Conservation (phyloP, 495 filamentous ascomycete species). For the Neurospora africana region DNA sequence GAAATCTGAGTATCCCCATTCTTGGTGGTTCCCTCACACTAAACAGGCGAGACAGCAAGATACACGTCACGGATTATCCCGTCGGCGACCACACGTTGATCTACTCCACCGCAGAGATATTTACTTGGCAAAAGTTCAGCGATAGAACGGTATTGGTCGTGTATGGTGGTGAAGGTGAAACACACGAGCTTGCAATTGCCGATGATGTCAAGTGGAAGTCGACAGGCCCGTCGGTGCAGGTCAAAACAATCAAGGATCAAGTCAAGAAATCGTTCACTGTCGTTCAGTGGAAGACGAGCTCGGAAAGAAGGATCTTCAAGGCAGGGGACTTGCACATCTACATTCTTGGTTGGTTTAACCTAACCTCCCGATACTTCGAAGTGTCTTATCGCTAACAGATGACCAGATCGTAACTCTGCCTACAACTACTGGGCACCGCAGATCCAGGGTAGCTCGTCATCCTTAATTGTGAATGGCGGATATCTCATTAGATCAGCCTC, state of each 20-base stretch:
- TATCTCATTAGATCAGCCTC: slow-evolving; percentile 63
- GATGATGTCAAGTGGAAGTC: slow-evolving; percentile 41
- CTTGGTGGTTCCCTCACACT: slow-evolving; percentile 51
- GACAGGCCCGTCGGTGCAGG: slow-evolving; percentile 11
- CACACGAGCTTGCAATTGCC: slow-evolving; percentile 55
- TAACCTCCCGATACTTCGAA: background rate
- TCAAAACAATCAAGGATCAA: background rate
- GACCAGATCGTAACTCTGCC: slow-evolving; percentile 52
- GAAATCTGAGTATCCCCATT: slow-evolving; percentile 52
- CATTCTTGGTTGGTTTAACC: slow-evolving; percentile 28
- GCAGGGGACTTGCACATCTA: slow-evolving; percentile 43
- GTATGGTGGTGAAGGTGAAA: slow-evolving; percentile 60
- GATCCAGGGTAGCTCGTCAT: slow-evolving; percentile 23
- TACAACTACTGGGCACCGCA: slow-evolving; percentile 68
- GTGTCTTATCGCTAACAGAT: background rate
- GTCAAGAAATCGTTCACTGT: background rate
- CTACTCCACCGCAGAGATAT: slow-evolving; percentile 69
- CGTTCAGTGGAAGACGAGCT: slow-evolving; percentile 5
- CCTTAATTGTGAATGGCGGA: slow-evolving; percentile 57
- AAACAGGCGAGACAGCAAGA: slow-evolving; percentile 63
- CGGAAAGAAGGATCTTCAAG: slow-evolving; percentile 30
- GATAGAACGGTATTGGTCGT: slow-evolving; percentile 49
- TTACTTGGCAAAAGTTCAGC: slow-evolving; percentile 42
- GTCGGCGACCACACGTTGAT: slow-evolving; percentile 52
- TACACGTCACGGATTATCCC: slow-evolving; percentile 62